phyloP scores from a whole-genome alignment of 257 asterid genomes.

The Solanum medicagineum region DNA sequence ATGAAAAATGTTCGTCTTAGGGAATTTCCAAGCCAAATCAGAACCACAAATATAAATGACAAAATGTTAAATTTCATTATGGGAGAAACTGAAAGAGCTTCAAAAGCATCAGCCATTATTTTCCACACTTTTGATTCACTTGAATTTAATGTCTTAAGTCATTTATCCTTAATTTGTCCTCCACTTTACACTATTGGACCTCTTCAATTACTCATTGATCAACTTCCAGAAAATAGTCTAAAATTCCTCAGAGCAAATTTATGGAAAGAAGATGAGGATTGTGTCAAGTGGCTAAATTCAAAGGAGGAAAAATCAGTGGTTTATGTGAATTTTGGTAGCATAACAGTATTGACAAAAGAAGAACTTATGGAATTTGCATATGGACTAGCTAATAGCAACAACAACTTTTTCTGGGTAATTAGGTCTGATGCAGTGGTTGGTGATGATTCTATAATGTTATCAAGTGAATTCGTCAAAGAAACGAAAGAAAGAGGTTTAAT shows the following conservation, averaged over 20 bases:
- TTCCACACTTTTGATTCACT: conserved; percentile 23
- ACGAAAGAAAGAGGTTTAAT: conserved; percentile 14
- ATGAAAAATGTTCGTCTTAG: conserved; percentile 15
- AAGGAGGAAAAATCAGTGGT: conserved; percentile 17
- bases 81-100: conserved; percentile 8
- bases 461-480: conserved; percentile 8
- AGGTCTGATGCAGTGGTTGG: conserved; percentile 21
- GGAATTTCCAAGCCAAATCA: conserved; percentile 10
- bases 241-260: conserved; percentile 8
- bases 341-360: conserved; percentile 10
- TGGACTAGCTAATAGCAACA: conserved; percentile 28
- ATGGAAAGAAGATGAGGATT: conserved; percentile 26
- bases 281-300: conserved; percentile 25
- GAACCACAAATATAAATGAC: conserved; percentile 16
- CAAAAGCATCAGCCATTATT: conserved; percentile 25
- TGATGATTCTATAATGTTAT: neutral
- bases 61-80: conserved; percentile 8
- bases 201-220: conserved; percentile 9
- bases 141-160: conserved; percentile 7
- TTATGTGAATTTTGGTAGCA: conserved; percentile 35
- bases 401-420: conserved; percentile 28
- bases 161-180: conserved; percentile 22
- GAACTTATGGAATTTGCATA: conserved; percentile 22
- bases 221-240: neutral
- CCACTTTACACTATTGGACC: conserved; percentile 34